These are phyloP conservation scores for Colletotrichum magnum DNA, from an alignment of 2,329 filamentous ascomycete genomes.

Conservation along the genomic window DNA sequence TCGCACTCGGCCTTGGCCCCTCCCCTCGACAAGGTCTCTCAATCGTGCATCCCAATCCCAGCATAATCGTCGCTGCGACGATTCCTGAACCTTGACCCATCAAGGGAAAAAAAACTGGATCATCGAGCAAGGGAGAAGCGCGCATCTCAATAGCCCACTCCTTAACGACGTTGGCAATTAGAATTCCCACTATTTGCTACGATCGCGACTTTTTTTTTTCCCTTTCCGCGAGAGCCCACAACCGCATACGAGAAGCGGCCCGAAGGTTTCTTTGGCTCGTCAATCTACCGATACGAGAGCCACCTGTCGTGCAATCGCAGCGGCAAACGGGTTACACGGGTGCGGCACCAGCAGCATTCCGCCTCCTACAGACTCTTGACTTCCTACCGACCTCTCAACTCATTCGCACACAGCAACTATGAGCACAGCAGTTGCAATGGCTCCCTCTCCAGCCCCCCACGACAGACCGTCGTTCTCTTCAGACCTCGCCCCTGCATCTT, in stretches of 20 bases:
- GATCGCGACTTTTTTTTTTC: background rate
- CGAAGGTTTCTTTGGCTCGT: background rate
- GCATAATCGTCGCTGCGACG: slow-evolving; percentile 26
- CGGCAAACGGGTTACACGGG: slow-evolving; percentile 26
- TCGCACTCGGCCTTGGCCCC: slow-evolving; percentile 1
- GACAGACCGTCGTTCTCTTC: slow-evolving; percentile 72
- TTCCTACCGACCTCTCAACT: slow-evolving; percentile 8
- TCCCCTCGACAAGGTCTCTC: slow-evolving; percentile 18
- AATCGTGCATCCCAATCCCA: slow-evolving; percentile 4
- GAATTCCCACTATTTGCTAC: slow-evolving; percentile 10
- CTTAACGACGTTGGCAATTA: slow-evolving; percentile 34
- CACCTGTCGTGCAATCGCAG: slow-evolving; percentile 15
- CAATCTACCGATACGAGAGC: slow-evolving; percentile 12
- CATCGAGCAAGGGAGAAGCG: slow-evolving; percentile 38
- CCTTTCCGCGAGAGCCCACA: background rate
- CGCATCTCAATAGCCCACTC: slow-evolving; percentile 28
- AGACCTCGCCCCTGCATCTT: slow-evolving; percentile 58
- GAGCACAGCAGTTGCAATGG: slow-evolving; percentile 79
- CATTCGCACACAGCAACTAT: slow-evolving; percentile 58
- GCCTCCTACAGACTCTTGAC: slow-evolving; percentile 12
- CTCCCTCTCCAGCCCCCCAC: slow-evolving; percentile 76
- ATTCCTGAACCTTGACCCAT: slow-evolving; percentile 30
- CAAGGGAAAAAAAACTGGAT: slow-evolving; percentile 34
- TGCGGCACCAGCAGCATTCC: slow-evolving; percentile 27
- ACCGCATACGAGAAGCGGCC: slow-evolving; percentile 12